Evolutionary conservation across 2,329 filamentous ascomycete genomes (phyloP).

Genomic region (Xylaria digitata): DNA sequence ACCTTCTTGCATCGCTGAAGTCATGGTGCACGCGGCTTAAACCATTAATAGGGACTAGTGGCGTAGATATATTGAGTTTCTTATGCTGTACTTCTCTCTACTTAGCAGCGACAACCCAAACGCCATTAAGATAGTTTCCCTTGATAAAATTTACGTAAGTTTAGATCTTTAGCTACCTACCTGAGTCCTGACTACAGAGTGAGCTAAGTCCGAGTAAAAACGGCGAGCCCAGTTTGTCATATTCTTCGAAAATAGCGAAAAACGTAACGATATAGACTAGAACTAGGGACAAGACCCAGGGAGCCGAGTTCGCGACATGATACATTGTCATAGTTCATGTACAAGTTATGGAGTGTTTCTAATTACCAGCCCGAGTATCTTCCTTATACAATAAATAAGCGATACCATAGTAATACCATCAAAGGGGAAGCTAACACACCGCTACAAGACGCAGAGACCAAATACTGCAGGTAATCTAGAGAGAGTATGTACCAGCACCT

Average conservation of each 20-base stretch:
- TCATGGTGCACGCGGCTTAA: no score
- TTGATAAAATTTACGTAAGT: no score
- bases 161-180: no score
- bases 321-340: background rate
- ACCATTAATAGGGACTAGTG: no score
- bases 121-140: no score
- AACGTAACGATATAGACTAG: background rate
- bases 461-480: background rate
- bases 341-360: background rate
- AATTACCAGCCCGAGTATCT: background rate
- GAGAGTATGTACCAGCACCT: background rate
- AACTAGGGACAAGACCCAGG: background rate
- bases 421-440: background rate
- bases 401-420: background rate
- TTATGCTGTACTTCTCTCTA: no score
- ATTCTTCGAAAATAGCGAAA: no score
- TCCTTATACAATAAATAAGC: background rate
- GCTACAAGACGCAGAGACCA: background rate
- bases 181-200: no score
- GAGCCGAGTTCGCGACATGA: background rate
- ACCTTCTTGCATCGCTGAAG: no score
- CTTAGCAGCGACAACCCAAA: background rate
- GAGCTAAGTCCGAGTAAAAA: no score
- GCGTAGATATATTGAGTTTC: no score
- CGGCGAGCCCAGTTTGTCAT: no score